Evolutionary conservation across 768 basidiomycete species (phyloP).

Genomic region (Amanita inopinata): DNA sequence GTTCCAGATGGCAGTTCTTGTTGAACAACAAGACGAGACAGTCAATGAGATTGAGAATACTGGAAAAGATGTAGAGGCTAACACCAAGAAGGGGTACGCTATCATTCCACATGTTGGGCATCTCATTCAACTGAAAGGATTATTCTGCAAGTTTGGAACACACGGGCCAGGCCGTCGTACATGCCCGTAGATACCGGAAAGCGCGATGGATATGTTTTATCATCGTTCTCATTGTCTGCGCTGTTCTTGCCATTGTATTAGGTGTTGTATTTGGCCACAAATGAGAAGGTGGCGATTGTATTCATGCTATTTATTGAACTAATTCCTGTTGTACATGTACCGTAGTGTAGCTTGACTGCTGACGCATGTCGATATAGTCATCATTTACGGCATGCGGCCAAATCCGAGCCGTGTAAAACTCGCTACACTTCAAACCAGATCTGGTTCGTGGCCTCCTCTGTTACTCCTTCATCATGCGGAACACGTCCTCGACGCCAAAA

Average conservation of each 20-base stretch:
- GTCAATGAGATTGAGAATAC: constrained; percentile 55
- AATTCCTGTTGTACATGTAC: not conserved
- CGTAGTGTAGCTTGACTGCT: not conserved
- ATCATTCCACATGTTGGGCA: not conserved
- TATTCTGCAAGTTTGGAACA: constrained; percentile 39
- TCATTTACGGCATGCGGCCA: not conserved
- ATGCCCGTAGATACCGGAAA: constrained; percentile 54
- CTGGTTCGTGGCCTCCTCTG: not conserved
- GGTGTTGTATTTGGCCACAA: constrained; percentile 24
- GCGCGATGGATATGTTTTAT: constrained; percentile 85
- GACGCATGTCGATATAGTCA: not conserved
- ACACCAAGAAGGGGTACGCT: constrained; percentile 65
- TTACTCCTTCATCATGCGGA: constrained; percentile 8
- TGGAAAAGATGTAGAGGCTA: constrained; percentile 51
- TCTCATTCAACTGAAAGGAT: constrained; percentile 4
- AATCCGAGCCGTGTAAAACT: constrained; percentile 13
- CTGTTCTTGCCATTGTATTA: constrained; percentile 50
- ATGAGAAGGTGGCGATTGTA: too few species aligned
- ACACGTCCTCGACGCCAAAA: constrained; percentile 6
- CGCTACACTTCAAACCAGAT: constrained; percentile 3
- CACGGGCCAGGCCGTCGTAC: constrained; percentile 57
- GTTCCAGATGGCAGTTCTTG: constrained; percentile 63
- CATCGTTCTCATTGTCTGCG: constrained; percentile 43
- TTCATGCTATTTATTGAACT: too few species aligned
- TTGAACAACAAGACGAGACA: constrained; percentile 73